Conservation (phyloP, 495 filamentous ascomycete genomes). For the Tuber borchii region DNA sequence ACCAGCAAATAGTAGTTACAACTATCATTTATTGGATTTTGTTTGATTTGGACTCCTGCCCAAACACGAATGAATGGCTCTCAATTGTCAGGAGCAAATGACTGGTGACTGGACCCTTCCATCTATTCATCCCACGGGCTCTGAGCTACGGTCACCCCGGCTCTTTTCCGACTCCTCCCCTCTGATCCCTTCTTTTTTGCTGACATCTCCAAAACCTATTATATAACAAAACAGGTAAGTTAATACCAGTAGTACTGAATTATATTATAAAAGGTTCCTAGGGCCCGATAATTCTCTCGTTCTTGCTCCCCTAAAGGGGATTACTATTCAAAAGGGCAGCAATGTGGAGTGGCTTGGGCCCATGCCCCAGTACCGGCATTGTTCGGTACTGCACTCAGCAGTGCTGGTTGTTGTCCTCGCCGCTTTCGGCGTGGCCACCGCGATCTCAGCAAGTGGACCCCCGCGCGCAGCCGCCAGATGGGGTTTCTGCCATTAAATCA, state of each 20-base stretch:
- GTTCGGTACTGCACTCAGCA: background rate
- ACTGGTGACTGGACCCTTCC: background rate
- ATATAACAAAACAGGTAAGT: background rate
- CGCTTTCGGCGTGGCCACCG: background rate
- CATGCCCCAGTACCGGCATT: background rate
- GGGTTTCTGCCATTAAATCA: background rate
- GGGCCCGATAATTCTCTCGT: background rate
- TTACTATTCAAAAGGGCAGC: background rate
- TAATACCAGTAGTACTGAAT: background rate
- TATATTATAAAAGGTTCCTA: background rate
- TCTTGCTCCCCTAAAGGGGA: background rate
- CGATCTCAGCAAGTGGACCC: background rate
- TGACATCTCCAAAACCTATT: background rate
- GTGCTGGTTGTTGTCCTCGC: background rate
- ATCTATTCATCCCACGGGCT: background rate
- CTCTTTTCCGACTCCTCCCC: background rate
- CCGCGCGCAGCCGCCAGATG: background rate
- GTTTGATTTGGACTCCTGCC: background rate
- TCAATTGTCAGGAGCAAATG: background rate
- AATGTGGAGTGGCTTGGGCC: background rate
- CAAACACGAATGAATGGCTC: background rate
- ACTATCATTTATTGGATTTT: background rate
- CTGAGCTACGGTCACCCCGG: background rate
- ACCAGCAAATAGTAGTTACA: background rate
- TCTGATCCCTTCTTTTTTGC: background rate